Evolutionary conservation across 2,329 filamentous ascomycete species (phyloP).

Genomic region (Didymella segeticola): DNA sequence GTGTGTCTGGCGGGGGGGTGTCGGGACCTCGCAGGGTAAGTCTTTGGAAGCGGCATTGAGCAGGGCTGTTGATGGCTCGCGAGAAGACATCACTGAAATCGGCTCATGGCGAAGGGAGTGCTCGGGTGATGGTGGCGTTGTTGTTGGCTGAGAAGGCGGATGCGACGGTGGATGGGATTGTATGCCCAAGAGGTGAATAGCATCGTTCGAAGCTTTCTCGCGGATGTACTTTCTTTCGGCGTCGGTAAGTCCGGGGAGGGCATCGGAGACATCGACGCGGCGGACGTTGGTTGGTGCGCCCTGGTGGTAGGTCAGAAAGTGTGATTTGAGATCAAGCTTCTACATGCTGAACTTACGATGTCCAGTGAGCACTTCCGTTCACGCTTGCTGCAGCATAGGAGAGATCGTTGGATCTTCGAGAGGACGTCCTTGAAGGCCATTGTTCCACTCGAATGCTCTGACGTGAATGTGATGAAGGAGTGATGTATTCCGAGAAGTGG

Average conservation of each 20-base stretch:
- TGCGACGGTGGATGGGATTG: constrained; percentile 23
- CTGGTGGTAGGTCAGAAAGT: constrained; percentile 20
- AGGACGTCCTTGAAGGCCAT: constrained; percentile 37
- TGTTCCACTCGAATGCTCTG: constrained; percentile 1
- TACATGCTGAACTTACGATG: constrained; percentile 24
- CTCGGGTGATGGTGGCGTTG: constrained; percentile 21
- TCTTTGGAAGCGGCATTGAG: constrained; percentile 33
- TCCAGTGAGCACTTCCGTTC: constrained; percentile 31
- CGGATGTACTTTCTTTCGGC: constrained; percentile 38
- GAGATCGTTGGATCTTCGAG: constrained; percentile 25
- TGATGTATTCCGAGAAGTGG: not conserved
- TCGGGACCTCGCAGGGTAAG: constrained; percentile 32
- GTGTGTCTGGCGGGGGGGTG: constrained; percentile 26
- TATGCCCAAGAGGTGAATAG: constrained; percentile 32
- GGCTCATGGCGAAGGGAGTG: constrained; percentile 16
- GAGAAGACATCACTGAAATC: constrained; percentile 19
- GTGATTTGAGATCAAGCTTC: not conserved
- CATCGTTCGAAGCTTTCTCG: constrained; percentile 41
- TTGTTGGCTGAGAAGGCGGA: constrained; percentile 19
- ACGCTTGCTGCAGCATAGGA: constrained; percentile 37
- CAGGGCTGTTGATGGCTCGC: constrained; percentile 27
- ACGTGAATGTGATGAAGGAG: not conserved
- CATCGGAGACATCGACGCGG: constrained; percentile 35
- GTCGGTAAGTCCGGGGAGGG: constrained; percentile 39
- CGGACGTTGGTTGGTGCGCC: constrained; percentile 41